Conservation (phyloP, 176 grass and related monocot genomes). For the Carex cristatella region DNA sequence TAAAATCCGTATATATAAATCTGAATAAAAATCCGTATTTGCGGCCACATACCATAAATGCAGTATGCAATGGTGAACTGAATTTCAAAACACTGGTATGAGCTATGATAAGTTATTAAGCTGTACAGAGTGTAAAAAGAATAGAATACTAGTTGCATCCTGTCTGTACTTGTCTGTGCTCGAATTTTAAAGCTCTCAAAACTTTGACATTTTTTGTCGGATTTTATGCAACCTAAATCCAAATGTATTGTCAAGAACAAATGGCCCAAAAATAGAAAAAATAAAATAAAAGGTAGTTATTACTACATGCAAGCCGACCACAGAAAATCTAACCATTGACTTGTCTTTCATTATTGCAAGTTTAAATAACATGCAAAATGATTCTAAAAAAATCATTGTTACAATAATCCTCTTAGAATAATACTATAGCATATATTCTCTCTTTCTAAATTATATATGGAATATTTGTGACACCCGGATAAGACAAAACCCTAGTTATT, state of each 20-base stretch:
- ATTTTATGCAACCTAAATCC: neutral
- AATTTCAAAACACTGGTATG: too few relatives aligned
- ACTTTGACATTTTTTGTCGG: neutral
- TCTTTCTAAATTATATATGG: slow-evolving; percentile 1
- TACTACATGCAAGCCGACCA: neutral
- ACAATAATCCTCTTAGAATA: neutral
- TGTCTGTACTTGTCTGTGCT: neutral
- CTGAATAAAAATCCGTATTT: too few relatives aligned
- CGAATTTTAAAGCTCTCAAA: neutral
- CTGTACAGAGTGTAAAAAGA: neutral
- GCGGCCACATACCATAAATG: too few relatives aligned
- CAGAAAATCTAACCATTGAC: neutral
- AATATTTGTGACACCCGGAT: neutral
- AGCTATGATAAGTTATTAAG: too few relatives aligned
- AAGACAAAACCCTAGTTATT: neutral
- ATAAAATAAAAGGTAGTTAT: neutral
- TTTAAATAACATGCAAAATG: neutral
- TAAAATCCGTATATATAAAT: too few relatives aligned
- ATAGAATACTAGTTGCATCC: neutral
- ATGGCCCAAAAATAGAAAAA: neutral
- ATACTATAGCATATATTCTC: slow-evolving; percentile 1
- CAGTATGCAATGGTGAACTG: too few relatives aligned
- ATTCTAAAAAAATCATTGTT: neutral
- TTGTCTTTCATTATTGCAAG: neutral
- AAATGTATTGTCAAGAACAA: neutral